Evolutionary conservation across 305 asterid genomes (phyloP).

Genomic region (Solanum hybrid): DNA sequence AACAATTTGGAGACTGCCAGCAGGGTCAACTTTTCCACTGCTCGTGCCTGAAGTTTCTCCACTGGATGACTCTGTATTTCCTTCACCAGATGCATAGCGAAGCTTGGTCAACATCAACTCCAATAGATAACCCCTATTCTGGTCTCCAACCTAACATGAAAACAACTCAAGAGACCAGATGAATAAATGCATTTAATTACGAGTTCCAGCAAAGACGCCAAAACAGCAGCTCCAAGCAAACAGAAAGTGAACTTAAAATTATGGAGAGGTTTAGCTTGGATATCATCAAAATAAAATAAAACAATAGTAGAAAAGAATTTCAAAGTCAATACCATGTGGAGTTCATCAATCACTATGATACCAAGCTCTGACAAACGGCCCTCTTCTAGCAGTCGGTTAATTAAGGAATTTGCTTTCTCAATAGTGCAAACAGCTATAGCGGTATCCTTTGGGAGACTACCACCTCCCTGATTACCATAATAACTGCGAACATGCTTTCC

Average conservation of each 20-base stretch:
- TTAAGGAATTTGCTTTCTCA: slow-evolving; percentile 95
- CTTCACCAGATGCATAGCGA: slow-evolving; percentile 98
- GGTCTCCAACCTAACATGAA: slow-evolving; percentile 87
- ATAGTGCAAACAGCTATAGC: slow-evolving; percentile 96
- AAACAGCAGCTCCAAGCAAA: not conserved
- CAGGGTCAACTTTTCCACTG: slow-evolving; percentile 71
- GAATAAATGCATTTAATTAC: not conserved
- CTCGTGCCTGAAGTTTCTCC: slow-evolving; percentile 89
- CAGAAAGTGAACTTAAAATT: not conserved
- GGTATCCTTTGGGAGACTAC: slow-evolving; percentile 91
- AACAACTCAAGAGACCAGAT: not conserved
- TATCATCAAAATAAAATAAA: not conserved
- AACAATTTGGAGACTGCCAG: slow-evolving; percentile 88
- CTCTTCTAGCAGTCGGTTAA: slow-evolving; percentile 86
- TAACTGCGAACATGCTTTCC: slow-evolving; percentile 87
- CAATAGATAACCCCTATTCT: slow-evolving; percentile 92
- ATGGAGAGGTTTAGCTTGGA: not conserved
- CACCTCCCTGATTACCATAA: slow-evolving; percentile 98
- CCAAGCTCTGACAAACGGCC: slow-evolving; percentile 96
- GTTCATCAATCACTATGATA: slow-evolving; percentile 96
- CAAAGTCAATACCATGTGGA: slow-evolving; percentile 79
- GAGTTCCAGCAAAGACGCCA: not conserved
- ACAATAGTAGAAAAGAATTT: slow-evolving; percentile 7
- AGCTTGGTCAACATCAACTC: slow-evolving; percentile 97
- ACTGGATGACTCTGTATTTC: slow-evolving; percentile 72